Evolutionary conservation across 1,139 yeast species (phyloP).

Genomic region (Sugiyamaella japonica): DNA sequence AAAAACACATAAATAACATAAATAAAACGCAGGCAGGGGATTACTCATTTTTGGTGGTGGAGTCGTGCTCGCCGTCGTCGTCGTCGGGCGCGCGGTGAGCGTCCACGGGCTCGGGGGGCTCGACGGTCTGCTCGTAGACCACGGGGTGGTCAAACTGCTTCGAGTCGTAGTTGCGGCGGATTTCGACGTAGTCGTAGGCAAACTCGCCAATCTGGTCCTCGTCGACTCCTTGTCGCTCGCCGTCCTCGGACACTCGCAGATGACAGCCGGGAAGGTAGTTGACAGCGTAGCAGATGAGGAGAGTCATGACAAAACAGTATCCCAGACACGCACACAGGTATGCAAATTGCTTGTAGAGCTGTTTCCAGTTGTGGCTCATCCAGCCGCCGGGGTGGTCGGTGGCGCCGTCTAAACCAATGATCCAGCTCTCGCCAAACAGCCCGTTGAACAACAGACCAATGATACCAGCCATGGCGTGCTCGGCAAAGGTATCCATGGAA

Average conservation of each 20-base stretch:
- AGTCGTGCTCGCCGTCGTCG: slow-evolving; percentile 6
- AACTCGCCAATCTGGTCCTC: slow-evolving; percentile 98
- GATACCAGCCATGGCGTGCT: slow-evolving; percentile 96
- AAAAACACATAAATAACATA: slow-evolving; percentile 12
- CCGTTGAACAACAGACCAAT: slow-evolving; percentile 88
- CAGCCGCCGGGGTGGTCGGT: slow-evolving; percentile 90
- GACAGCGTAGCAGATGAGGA: slow-evolving; percentile 69
- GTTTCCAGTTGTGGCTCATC: slow-evolving; percentile 87
- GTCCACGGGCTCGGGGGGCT: slow-evolving; percentile 4
- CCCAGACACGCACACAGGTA: slow-evolving; percentile 74
- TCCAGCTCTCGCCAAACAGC: slow-evolving; percentile 80
- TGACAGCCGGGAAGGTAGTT: slow-evolving; percentile 80
- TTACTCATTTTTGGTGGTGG: slow-evolving; percentile 9
- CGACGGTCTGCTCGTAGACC: slow-evolving; percentile 8
- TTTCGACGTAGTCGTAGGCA: slow-evolving; percentile 97
- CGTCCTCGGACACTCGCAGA: slow-evolving; percentile 78
- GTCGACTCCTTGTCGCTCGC: slow-evolving; percentile 87
- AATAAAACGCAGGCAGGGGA: neutral
- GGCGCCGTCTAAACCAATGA: slow-evolving; percentile 78
- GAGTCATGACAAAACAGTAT: slow-evolving; percentile 77
- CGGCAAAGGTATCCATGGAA: slow-evolving; percentile 92
- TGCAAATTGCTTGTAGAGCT: slow-evolving; percentile 85
- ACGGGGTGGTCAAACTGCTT: slow-evolving; percentile 11
- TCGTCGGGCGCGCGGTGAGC: neutral
- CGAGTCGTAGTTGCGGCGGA: slow-evolving; percentile 71